Conservation (phyloP, 768 basidiomycete genomes). For the Lyophyllum atratum region DNA sequence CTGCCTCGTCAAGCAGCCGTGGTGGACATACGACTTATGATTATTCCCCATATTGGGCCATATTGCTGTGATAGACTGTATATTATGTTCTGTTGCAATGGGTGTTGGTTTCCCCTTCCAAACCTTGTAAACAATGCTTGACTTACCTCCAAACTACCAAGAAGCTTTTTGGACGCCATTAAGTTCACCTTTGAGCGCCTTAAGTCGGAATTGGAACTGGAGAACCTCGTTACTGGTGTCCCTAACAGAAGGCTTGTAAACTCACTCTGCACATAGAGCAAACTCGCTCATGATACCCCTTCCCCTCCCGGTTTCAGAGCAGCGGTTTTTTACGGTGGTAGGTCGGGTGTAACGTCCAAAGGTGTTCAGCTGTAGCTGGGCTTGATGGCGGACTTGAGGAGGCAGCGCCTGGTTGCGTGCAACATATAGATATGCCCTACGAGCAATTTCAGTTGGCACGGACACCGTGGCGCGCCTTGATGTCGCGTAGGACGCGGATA, state of each 20-base stretch:
- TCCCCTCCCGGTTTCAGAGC: slow-evolving; percentile 81
- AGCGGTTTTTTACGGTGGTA: slow-evolving; percentile 89
- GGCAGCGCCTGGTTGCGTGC: slow-evolving; percentile 91
- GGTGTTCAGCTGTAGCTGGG: slow-evolving; percentile 90
- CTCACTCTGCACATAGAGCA: slow-evolving; percentile 77
- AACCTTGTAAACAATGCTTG: background rate
- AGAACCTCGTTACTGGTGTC: background rate
- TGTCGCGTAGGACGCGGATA: slow-evolving; percentile 68
- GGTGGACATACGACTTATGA: background rate
- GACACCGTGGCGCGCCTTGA: slow-evolving; percentile 75
- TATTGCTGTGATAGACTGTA: slow-evolving; percentile 5
- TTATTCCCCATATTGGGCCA: background rate
- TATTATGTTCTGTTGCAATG: slow-evolving; percentile 5
- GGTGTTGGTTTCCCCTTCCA: background rate
- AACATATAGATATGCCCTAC: slow-evolving; percentile 90
- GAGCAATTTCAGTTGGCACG: slow-evolving; percentile 75
- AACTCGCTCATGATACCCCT: slow-evolving; percentile 91
- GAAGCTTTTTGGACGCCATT: slow-evolving; percentile 89
- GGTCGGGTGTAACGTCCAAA: slow-evolving; percentile 83
- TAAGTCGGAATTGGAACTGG: slow-evolving; percentile 89
- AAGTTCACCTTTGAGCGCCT: slow-evolving; percentile 79
- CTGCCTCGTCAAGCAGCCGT: background rate
- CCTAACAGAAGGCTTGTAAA: background rate
- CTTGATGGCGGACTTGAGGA: slow-evolving; percentile 87
- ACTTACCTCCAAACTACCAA: slow-evolving; percentile 59